Evolutionary conservation across 177 flowering plant species (phyloP).

Genomic region (Tripterygium wilfordii): DNA sequence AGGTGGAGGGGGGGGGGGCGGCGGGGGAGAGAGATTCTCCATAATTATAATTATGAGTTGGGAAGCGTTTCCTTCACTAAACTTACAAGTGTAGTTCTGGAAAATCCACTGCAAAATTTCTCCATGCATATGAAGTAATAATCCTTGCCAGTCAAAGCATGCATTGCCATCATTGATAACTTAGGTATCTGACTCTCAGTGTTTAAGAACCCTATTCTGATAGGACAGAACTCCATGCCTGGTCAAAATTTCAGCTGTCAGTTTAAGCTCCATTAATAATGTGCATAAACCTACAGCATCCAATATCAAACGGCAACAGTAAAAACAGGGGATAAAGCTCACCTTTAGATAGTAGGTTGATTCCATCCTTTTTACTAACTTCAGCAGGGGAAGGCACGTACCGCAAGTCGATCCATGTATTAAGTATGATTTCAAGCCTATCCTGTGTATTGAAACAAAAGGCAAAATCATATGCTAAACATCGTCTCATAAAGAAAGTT

Average conservation of each 20-base stretch:
- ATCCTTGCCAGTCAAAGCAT: conserved; percentile 45
- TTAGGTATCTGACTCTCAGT: conserved; percentile 38
- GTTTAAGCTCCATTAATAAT: conserved; percentile 16
- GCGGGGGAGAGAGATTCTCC: background rate
- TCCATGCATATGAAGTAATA: conserved; percentile 74
- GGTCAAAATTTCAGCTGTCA: conserved; percentile 31
- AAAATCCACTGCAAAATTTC: conserved; percentile 24
- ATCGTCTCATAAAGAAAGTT: no score
- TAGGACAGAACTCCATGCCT: conserved; percentile 62
- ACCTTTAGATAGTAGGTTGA: conserved; percentile 56
- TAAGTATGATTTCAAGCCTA: conserved; percentile 77
- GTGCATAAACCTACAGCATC: conserved; percentile 10
- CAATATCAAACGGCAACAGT: no score
- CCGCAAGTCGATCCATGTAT: conserved; percentile 57
- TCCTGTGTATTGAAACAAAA: conserved; percentile 38
- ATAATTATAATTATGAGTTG: background rate
- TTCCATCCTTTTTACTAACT: conserved; percentile 75
- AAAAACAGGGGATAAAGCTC: conserved; percentile 4
- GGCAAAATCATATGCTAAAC: background rate
- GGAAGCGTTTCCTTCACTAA: background rate
- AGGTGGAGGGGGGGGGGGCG: background rate
- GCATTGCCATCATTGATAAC: conserved; percentile 53
- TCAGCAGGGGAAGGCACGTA: conserved; percentile 79
- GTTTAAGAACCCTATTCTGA: conserved; percentile 76
- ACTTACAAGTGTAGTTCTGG: conserved; percentile 21